Base-by-base conservation (phyloP, 345 rosid species). In the Melaleuca quinquenervia region DNA sequence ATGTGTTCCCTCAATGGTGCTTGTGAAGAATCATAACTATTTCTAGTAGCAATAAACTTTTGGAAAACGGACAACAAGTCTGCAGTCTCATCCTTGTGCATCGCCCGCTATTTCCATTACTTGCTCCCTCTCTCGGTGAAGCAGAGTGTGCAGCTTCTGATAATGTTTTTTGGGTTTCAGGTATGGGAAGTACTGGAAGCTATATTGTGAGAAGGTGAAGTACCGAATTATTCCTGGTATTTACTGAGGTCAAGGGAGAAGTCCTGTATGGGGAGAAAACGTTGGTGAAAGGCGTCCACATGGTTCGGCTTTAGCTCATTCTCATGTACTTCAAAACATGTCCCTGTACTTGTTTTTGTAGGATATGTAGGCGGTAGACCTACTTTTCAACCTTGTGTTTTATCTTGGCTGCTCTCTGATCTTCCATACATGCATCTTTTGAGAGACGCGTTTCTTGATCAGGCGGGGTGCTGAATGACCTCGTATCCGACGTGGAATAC, bases 161-260 rank as follows among this genome's bases (percentile, higher is more conserved):
- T 27, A n/a, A 50, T 41, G 58, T 53, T 60, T 18, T 48, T 11
- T 54, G 64, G 2, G 32, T 84, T 89, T 82, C 91, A 97, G 99
- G 94, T 97, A 97, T 15, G 98, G 99, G 53, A 97, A 94, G 85
- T 92, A 90, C 90, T 94, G 94, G 97, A 92, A 93, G 86, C 82
- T 87, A 58, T 97, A 97, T 60, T 96, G 98, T 86, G 95, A 93
- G 89, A 97, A 93, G 95, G 98, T 96, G 55, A 91, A 88, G 6
- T 89, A 92, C 89, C 90, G 92, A 80, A 89, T 97, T 86, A 88
- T 97, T 90, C 98, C 99, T 1, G 99, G 96, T 85, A 86, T 97
- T 83, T 94, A 93, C 89, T 96, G 91, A 95, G 87, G 85, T 78
- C 36, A 22, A 70, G 78, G 48, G 6, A 70, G 48, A 70, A 70